A percentile compares a stretch with the other conserved stretches of the same genome.
phyloP scores from a whole-genome alignment of 768 basidiomycete genomes.

The Pleurotus eryngii region DNA sequence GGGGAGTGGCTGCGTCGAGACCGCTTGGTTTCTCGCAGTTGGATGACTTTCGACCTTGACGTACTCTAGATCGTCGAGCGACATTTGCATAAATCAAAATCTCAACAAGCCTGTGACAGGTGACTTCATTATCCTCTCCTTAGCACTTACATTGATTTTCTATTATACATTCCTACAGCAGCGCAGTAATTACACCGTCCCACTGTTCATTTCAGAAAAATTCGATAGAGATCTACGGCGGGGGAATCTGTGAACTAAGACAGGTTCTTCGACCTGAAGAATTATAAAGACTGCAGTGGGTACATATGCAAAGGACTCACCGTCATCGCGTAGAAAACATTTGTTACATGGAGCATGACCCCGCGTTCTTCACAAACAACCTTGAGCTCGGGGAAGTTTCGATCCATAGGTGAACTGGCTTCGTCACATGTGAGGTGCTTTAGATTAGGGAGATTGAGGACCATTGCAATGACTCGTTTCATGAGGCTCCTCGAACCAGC shows the following conservation, averaged over 20 bases:
- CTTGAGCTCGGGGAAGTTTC: conserved; percentile 21
- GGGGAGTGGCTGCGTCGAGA: conserved; percentile 33
- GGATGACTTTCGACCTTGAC: conserved; percentile 41
- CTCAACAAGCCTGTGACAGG: no score
- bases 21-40: conserved; percentile 47
- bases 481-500: conserved; percentile 13
- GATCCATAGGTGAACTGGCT: conserved; percentile 12
- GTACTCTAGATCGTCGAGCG: background rate
- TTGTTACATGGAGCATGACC: conserved; percentile 21
- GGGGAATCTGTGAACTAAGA: conserved; percentile 27
- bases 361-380: conserved; percentile 24
- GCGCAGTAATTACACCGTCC: background rate
- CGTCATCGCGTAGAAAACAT: conserved; percentile 25
- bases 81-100: no score
- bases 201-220: conserved; percentile 26
- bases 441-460: conserved; percentile 29
- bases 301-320: conserved; percentile 22
- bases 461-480: conserved; percentile 25
- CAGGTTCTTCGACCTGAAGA: conserved; percentile 32
- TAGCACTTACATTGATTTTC: no score
- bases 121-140: no score
- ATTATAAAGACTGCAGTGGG: background rate
- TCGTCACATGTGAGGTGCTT: conserved; percentile 32
- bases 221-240: conserved; percentile 30
- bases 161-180: no score